Evolutionary conservation across 1,284 basidiomycete species (phyloP).

Genomic region (Crocinoboletus sp.): DNA sequence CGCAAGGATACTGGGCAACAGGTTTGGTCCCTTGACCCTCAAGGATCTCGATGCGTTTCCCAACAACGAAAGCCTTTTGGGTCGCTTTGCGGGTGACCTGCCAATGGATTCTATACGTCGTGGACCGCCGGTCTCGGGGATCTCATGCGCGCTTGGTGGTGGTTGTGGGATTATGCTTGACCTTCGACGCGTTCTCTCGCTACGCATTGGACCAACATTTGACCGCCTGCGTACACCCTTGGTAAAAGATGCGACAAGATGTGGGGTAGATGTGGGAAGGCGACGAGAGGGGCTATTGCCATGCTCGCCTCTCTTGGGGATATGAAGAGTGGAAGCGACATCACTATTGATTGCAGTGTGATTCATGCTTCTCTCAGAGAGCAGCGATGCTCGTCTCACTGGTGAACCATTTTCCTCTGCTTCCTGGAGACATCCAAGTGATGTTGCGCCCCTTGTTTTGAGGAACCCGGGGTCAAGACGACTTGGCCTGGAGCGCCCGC

Average conservation of each 20-base stretch:
- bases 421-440: constrained; percentile 63
- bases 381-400: constrained; percentile 36
- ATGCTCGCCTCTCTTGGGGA: constrained; percentile 36
- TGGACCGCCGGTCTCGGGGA: constrained; percentile 31
- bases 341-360: constrained; percentile 25
- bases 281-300: constrained; percentile 46
- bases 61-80: constrained; percentile 58
- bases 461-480: constrained; percentile 67
- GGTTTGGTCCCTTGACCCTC: constrained; percentile 25
- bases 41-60: constrained; percentile 29
- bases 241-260: constrained; percentile 33
- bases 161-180: constrained; percentile 74
- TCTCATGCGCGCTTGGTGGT: constrained; percentile 37
- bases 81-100: constrained; percentile 59
- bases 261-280: constrained; percentile 44
- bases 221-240: constrained; percentile 57
- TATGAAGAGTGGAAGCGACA: constrained; percentile 17
- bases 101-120: constrained; percentile 40
- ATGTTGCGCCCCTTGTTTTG: constrained; percentile 48
- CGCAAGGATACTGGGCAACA: constrained; percentile 13
- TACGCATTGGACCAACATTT: constrained; percentile 64
- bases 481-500: constrained; percentile 52
- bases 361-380: constrained; percentile 64
- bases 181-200: constrained; percentile 63
- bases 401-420: constrained; percentile 57